Evolutionary conservation across 1,139 yeast species (phyloP).

Genomic region (Suzukiozyma palmioleophila): DNA sequence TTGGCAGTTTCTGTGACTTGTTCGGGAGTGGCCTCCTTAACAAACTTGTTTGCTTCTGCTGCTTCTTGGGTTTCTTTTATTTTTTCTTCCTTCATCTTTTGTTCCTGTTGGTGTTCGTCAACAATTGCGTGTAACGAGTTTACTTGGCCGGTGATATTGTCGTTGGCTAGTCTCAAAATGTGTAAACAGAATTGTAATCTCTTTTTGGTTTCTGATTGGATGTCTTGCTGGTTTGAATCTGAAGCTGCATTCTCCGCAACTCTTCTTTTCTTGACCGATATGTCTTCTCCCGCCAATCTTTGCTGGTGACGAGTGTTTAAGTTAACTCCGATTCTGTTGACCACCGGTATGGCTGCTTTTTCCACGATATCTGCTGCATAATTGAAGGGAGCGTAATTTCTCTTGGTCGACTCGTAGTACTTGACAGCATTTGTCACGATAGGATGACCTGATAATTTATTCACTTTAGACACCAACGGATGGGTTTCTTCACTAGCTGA

Average conservation of each 20-base stretch:
- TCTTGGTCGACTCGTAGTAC: conserved; percentile 53
- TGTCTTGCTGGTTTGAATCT: conserved; percentile 2
- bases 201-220: conserved; percentile 54
- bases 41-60: conserved; percentile 1
- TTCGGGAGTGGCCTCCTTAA: conserved; percentile 5
- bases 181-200: conserved; percentile 71
- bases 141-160: conserved; percentile 64
- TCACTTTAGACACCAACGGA: conserved; percentile 43
- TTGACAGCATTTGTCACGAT: conserved; percentile 54
- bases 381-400: conserved; percentile 53
- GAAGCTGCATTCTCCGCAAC: conserved; percentile 3
- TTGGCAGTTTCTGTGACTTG: conserved; percentile 48
- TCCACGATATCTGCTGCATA: conserved; percentile 68
- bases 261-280: conserved; percentile 17
- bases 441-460: conserved; percentile 43
- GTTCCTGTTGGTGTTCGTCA: conserved; percentile 16
- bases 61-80: conserved; percentile 7
- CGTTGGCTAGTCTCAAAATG: conserved; percentile 70
- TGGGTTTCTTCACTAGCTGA: conserved; percentile 18
- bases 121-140: conserved; percentile 48
- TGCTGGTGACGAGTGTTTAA: conserved; percentile 37
- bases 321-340: conserved; percentile 45
- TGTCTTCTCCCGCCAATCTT: conserved; percentile 7
- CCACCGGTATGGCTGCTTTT: conserved; percentile 57
- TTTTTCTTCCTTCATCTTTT: conserved; percentile 12